Conservation (phyloP, 2,329 filamentous ascomycete species). For the Pyricularia pennisetigena region DNA sequence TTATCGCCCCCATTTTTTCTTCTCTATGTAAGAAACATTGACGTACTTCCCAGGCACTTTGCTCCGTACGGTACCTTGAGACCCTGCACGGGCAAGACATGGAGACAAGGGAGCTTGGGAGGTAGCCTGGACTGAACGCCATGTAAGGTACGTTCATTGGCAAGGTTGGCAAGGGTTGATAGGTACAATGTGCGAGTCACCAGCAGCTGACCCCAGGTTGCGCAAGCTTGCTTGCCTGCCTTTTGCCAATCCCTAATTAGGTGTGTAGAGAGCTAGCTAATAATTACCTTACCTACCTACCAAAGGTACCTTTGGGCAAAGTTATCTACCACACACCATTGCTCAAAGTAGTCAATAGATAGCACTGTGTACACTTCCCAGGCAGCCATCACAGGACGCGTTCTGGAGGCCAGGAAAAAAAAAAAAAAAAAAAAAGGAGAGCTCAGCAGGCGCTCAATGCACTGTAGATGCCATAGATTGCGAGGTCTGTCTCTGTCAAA, state of each 20-base stretch:
- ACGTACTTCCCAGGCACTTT: neutral
- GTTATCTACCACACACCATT: neutral
- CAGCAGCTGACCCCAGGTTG: neutral
- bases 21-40: neutral
- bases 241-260: too few relatives aligned
- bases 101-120: neutral
- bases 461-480: neutral
- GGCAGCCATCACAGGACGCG: neutral
- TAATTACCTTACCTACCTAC: too few relatives aligned
- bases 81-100: neutral
- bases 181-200: neutral
- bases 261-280: too few relatives aligned
- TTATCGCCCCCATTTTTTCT: neutral
- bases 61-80: neutral
- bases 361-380: neutral
- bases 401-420: neutral
- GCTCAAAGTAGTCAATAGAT: neutral
- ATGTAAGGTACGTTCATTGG: neutral
- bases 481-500: neutral
- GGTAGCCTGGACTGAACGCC: neutral
- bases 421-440: neutral
- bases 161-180: too few relatives aligned
- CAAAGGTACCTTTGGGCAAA: neutral
- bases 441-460: neutral
- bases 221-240: neutral